Evolutionary conservation across 2,329 filamentous ascomycete species (phyloP).

Genomic region (Trichoderma cornu-damae): DNA sequence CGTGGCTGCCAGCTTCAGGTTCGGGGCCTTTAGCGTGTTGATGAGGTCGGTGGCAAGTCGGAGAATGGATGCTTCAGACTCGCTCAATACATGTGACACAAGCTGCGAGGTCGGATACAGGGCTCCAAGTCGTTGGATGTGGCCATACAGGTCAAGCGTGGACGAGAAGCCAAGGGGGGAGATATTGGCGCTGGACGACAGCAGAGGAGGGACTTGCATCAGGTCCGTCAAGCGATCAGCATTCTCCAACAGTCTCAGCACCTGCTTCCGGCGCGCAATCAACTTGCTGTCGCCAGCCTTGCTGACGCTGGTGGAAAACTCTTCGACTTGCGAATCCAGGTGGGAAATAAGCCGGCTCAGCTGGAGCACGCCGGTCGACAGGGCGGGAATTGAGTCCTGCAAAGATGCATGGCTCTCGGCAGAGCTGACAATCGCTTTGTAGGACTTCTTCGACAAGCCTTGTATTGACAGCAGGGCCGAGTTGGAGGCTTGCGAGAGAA

Average conservation of each 20-base stretch:
- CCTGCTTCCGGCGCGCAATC: slow-evolving; percentile 69
- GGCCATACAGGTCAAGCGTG: slow-evolving; percentile 85
- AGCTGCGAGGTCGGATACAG: slow-evolving; percentile 77
- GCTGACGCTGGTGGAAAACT: slow-evolving; percentile 79
- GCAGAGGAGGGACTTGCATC: slow-evolving; percentile 78
- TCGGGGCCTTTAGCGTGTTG: slow-evolving; percentile 65
- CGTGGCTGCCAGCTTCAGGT: slow-evolving; percentile 80
- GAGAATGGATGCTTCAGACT: slow-evolving; percentile 83
- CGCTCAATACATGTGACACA: slow-evolving; percentile 64
- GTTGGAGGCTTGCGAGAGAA: slow-evolving; percentile 74
- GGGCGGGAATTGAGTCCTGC: slow-evolving; percentile 61
- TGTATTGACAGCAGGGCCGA: slow-evolving; percentile 79
- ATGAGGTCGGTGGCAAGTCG: slow-evolving; percentile 84
- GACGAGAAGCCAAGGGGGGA: slow-evolving; percentile 73
- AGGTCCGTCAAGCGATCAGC: slow-evolving; percentile 86
- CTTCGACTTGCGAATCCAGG: slow-evolving; percentile 71
- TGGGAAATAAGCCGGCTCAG: slow-evolving; percentile 69
- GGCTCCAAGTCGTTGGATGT: slow-evolving; percentile 78
- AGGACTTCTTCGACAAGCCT: slow-evolving; percentile 80
- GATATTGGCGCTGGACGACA: slow-evolving; percentile 70
- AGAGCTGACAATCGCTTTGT: slow-evolving; percentile 77
- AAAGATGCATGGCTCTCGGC: slow-evolving; percentile 72
- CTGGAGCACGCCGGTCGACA: slow-evolving; percentile 61
- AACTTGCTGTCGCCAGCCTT: slow-evolving; percentile 65
- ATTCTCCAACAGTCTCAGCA: slow-evolving; percentile 77